These are phyloP conservation scores for Russula emetica DNA, from an alignment of 768 basidiomycete genomes.

Conservation along the genomic window DNA sequence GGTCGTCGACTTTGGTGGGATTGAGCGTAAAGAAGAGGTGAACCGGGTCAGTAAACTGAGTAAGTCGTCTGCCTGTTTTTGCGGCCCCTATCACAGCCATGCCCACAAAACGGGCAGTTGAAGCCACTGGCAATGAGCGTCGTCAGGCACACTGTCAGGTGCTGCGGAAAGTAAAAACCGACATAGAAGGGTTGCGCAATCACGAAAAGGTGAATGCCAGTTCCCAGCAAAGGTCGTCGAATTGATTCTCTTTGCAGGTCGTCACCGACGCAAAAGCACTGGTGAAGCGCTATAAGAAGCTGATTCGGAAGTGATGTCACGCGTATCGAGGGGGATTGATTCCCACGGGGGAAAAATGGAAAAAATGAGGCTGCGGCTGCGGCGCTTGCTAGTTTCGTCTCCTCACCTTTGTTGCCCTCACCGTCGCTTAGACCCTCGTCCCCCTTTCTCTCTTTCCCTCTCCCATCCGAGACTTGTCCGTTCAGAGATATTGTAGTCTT, in stretches of 20 bases:
- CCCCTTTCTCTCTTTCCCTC: not conserved
- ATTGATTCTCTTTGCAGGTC: slow-evolving; percentile 3
- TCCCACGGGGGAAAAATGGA: slow-evolving; percentile 1
- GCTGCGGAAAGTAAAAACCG: slow-evolving; percentile 18
- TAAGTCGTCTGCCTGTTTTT: slow-evolving; percentile 3
- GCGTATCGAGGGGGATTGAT: not conserved
- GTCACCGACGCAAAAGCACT: slow-evolving; percentile 16
- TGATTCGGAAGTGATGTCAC: slow-evolving; percentile 7
- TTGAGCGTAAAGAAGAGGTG: slow-evolving; percentile 15
- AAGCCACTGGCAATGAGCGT: slow-evolving; percentile 6
- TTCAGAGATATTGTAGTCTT: not conserved
- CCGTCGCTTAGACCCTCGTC: not conserved
- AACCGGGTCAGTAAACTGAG: slow-evolving; percentile 22
- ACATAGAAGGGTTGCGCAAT: slow-evolving; percentile 11
- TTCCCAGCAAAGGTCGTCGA: not conserved
- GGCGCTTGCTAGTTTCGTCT: not conserved
- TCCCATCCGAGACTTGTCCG: not conserved
- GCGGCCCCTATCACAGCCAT: not conserved
- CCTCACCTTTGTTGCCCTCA: not conserved
- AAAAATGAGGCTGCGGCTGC: not conserved
- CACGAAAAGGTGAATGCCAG: slow-evolving; percentile 19
- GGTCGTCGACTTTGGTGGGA: slow-evolving; percentile 11
- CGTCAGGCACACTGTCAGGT: slow-evolving; percentile 16
- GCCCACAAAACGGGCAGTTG: slow-evolving; percentile 13
- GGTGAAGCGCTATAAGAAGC: slow-evolving; percentile 19